Evolutionary conservation across 768 basidiomycete genomes (phyloP).

Genomic region (Fomitopsis pulvina): DNA sequence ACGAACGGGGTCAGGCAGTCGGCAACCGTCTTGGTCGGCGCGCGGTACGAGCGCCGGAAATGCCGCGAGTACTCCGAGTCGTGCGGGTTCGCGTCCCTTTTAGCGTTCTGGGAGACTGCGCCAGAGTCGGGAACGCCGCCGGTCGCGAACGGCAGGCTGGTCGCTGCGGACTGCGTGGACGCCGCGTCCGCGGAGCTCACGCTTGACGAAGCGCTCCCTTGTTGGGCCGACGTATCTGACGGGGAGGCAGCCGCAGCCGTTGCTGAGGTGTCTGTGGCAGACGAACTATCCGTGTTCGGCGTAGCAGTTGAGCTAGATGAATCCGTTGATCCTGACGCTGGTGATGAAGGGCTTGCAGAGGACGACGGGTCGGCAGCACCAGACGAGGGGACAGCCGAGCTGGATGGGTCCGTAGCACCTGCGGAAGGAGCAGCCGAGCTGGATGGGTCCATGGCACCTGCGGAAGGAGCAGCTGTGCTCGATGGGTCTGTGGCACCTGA

Average conservation of each 20-base stretch:
- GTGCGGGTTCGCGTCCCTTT: no score
- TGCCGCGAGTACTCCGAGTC: not conserved
- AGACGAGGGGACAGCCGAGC: no score
- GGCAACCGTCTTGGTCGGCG: not conserved
- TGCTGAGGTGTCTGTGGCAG: not conserved
- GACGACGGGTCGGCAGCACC: no score
- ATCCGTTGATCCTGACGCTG: no score
- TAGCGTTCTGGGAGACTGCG: no score
- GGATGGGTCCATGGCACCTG: no score
- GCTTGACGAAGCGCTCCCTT: not conserved
- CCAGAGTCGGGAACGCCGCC: no score
- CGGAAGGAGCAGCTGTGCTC: no score
- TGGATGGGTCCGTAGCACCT: no score
- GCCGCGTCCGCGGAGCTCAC: not conserved
- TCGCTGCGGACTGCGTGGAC: not conserved
- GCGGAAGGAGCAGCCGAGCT: no score
- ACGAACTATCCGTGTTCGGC: not conserved
- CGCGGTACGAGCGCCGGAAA: not conserved
- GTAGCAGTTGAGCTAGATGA: not conserved
- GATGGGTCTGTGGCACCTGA: no score
- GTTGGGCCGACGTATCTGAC: not conserved
- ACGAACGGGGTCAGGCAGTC: conserved; percentile 9
- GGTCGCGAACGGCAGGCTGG: not conserved
- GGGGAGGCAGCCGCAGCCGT: not conserved
- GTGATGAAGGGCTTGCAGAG: no score